phyloP scores from a whole-genome alignment of 768 basidiomycete species.

The Phylloporus rhodoxanthus region DNA sequence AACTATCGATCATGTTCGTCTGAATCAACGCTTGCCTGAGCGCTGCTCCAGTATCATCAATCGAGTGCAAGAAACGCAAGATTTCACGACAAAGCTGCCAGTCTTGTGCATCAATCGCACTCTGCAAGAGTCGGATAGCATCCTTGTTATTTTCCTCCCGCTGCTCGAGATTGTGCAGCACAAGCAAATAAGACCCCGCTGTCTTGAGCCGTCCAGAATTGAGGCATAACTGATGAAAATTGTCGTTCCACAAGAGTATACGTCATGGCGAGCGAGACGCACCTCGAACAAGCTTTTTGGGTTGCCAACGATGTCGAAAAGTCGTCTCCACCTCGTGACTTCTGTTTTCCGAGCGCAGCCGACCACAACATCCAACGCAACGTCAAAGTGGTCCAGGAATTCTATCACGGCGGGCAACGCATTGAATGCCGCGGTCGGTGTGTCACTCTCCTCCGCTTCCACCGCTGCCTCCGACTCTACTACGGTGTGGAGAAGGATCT shows the following conservation, averaged over 20 bases:
- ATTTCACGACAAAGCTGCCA: slow-evolving; percentile 92
- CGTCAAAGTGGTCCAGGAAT: slow-evolving; percentile 93
- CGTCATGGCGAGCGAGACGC: slow-evolving; percentile 8
- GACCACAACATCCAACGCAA: slow-evolving; percentile 86
- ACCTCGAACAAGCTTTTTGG: slow-evolving; percentile 92
- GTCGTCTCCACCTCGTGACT: slow-evolving; percentile 78
- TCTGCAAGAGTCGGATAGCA: slow-evolving; percentile 71
- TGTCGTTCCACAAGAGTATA: not conserved
- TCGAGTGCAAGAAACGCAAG: slow-evolving; percentile 85
- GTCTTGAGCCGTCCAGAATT: slow-evolving; percentile 69
- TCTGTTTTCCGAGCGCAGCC: slow-evolving; percentile 96
- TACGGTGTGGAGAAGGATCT: slow-evolving; percentile 89
- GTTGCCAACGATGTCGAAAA: slow-evolving; percentile 88
- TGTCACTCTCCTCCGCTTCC: slow-evolving; percentile 25
- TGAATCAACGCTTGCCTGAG: slow-evolving; percentile 57
- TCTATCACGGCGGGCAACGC: slow-evolving; percentile 69
- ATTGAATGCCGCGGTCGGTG: slow-evolving; percentile 18
- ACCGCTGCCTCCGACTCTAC: slow-evolving; percentile 72
- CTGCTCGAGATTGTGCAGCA: slow-evolving; percentile 90
- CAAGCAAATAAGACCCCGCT: slow-evolving; percentile 87
- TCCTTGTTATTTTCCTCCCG: slow-evolving; percentile 73
- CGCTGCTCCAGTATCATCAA: slow-evolving; percentile 78
- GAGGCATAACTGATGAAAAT: slow-evolving; percentile 65
- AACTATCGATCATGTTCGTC: slow-evolving; percentile 34
- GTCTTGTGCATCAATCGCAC: slow-evolving; percentile 71